phyloP scores from a whole-genome alignment of 106 monocot genomes.

The Dactylorhiza incarnata region DNA sequence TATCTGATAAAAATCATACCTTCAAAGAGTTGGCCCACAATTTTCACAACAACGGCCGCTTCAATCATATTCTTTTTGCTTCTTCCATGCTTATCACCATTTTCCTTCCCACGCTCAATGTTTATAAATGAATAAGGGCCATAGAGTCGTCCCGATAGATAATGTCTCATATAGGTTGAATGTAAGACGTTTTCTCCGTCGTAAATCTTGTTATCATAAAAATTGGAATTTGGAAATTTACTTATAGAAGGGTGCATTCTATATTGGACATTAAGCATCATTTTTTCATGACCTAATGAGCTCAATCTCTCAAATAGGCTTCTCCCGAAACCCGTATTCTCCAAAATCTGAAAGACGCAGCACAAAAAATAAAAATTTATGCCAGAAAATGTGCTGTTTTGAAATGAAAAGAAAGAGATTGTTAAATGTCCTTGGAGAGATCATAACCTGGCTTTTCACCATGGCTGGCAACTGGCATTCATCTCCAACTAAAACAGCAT shows the following conservation, averaged over 20 bases:
- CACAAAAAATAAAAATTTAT: neutral
- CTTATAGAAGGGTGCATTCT: conserved; percentile 88
- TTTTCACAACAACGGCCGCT: conserved; percentile 32
- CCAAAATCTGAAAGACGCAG: conserved; percentile 20
- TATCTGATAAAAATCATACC: conserved; percentile 5
- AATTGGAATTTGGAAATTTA: conserved; percentile 36
- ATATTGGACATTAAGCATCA: conserved; percentile 61
- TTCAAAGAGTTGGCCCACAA: conserved; percentile 13
- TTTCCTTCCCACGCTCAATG: conserved; percentile 40
- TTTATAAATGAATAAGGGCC: conserved; percentile 52
- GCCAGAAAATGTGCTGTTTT: neutral
- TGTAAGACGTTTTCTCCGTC: conserved; percentile 40
- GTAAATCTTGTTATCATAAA: conserved; percentile 33
- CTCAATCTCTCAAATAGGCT: conserved; percentile 71
- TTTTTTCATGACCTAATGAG: conserved; percentile 33
- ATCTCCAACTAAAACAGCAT: conserved; percentile 61
- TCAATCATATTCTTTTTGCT: conserved; percentile 53
- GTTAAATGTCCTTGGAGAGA: neutral
- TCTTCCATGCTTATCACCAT: conserved; percentile 9
- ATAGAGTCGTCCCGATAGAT: conserved; percentile 15
- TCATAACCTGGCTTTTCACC: conserved; percentile 24
- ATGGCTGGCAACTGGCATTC: conserved; percentile 55
- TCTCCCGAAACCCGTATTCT: conserved; percentile 33
- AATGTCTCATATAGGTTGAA: conserved; percentile 16
- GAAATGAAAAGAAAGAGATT: neutral